Evolutionary conservation across 129 eudicot genomes (phyloP).

Genomic region (Artemisia tridentata): DNA sequence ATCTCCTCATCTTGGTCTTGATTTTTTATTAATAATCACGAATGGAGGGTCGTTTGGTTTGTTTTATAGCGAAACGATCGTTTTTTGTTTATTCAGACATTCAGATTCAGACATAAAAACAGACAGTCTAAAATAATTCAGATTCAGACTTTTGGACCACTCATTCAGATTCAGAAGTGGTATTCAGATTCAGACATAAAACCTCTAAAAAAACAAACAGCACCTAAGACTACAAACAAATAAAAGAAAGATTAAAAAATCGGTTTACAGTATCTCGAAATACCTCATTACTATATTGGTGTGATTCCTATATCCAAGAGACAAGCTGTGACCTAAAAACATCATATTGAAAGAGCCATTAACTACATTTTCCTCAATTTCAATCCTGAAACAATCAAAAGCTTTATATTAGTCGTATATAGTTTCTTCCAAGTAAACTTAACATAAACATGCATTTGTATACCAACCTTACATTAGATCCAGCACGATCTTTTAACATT

Average conservation of each 20-base stretch:
- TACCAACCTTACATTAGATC: constrained; percentile 66
- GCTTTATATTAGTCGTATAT: constrained; percentile 2
- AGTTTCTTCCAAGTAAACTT: constrained; percentile 4
- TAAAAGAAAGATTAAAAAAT: background rate
- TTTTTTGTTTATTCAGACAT: no score
- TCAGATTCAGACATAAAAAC: no score
- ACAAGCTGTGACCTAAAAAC: constrained; percentile 86
- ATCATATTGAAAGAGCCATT: constrained; percentile 96
- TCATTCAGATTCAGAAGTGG: no score
- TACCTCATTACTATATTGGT: constrained; percentile 94
- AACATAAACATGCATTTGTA: constrained; percentile 15
- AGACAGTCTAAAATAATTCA: no score
- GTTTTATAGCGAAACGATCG: no score
- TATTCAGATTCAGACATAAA: no score
- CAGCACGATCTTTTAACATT: constrained; percentile 60
- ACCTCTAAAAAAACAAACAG: no score
- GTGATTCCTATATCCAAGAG: constrained; percentile 86
- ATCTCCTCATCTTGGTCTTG: no score
- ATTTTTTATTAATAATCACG: no score
- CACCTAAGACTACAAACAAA: background rate
- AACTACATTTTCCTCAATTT: constrained; percentile 75
- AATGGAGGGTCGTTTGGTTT: no score
- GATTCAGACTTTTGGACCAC: no score
- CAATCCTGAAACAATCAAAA: constrained; percentile 64
- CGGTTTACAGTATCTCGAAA: background rate